Conservation (phyloP, 345 rosid genomes). For the Noccaea bulbosa region DNA sequence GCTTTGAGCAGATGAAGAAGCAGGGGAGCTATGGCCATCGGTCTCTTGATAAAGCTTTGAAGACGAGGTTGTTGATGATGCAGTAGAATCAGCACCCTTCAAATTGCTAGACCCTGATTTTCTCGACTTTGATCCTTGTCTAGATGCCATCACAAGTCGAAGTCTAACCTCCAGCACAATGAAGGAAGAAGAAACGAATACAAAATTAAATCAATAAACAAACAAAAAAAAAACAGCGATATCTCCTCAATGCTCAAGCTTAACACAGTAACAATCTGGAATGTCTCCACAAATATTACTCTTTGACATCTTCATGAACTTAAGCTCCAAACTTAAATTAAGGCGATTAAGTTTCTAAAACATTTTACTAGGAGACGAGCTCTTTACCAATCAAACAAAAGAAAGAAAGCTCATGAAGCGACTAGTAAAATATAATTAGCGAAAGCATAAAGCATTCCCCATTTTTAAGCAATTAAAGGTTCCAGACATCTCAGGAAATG, state of each 20-base stretch:
- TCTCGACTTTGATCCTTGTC: slow-evolving; percentile 61
- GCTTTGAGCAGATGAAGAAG: slow-evolving; percentile 89
- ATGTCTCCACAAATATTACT: not conserved
- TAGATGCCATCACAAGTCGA: slow-evolving; percentile 70
- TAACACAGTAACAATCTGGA: not conserved
- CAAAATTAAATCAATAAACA: slow-evolving; percentile 1
- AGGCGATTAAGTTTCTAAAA: slow-evolving; percentile 2
- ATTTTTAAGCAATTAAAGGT: slow-evolving; percentile 10
- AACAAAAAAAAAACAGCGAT: not conserved
- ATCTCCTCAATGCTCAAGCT: not conserved
- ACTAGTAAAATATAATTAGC: not conserved
- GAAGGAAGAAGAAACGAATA: slow-evolving; percentile 31
- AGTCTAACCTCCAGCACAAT: slow-evolving; percentile 41
- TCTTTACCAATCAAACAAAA: not conserved
- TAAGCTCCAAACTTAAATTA: not conserved
- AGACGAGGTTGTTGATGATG: slow-evolving; percentile 92
- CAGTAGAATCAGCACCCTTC: slow-evolving; percentile 72
- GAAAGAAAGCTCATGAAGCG: slow-evolving; percentile 2
- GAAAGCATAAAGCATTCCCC: not conserved
- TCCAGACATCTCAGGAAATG: slow-evolving; percentile 7
- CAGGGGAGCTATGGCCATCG: slow-evolving; percentile 95
- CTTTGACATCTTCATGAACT: not conserved
- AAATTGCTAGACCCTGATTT: slow-evolving; percentile 51
- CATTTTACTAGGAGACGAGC: not conserved
- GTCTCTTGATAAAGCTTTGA: slow-evolving; percentile 78